These are phyloP conservation scores for Corynespora cassiicola DNA, from an alignment of 2,329 filamentous ascomycete species.

Conservation along the genomic window DNA sequence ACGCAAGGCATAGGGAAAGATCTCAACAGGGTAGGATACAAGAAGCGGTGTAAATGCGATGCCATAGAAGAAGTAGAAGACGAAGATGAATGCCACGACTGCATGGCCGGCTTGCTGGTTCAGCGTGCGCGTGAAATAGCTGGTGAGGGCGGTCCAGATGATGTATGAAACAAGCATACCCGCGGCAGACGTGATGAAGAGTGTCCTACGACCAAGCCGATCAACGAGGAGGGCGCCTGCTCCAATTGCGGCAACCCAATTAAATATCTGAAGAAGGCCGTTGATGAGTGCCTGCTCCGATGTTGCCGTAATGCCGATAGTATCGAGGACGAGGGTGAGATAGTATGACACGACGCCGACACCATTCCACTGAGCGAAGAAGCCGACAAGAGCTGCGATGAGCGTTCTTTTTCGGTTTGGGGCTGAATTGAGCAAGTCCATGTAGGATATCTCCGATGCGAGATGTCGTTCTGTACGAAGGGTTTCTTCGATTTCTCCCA, in stretches of 20 bases:
- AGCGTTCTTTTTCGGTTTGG: constrained; percentile 29
- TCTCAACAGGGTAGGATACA: constrained; percentile 37
- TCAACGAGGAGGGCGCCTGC: constrained; percentile 49
- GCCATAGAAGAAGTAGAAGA: constrained; percentile 14
- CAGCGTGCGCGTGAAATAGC: constrained; percentile 18
- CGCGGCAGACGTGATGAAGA: constrained; percentile 48
- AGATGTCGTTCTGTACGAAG: constrained; percentile 4
- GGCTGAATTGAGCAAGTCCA: constrained; percentile 1
- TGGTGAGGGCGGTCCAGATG: constrained; percentile 48
- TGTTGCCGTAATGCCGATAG: constrained; percentile 43
- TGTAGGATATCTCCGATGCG: neutral
- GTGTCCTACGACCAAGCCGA: constrained; percentile 48
- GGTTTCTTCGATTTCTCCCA: constrained; percentile 9
- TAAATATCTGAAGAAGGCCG: constrained; percentile 47
- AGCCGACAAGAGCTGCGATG: constrained; percentile 41
- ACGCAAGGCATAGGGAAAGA: constrained; percentile 37
- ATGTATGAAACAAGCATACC: constrained; percentile 53
- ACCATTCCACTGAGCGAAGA: constrained; percentile 45
- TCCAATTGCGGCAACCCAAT: constrained; percentile 38
- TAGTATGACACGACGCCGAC: constrained; percentile 46
- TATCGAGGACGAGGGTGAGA: constrained; percentile 42
- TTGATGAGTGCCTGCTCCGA: constrained; percentile 46
- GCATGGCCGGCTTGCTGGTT: constrained; percentile 3
- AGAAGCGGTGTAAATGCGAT: constrained; percentile 42
- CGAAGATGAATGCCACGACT: constrained; percentile 12